phyloP scores from a whole-genome alignment of 2,329 filamentous ascomycete species.

The Colletotrichum tofieldiae region DNA sequence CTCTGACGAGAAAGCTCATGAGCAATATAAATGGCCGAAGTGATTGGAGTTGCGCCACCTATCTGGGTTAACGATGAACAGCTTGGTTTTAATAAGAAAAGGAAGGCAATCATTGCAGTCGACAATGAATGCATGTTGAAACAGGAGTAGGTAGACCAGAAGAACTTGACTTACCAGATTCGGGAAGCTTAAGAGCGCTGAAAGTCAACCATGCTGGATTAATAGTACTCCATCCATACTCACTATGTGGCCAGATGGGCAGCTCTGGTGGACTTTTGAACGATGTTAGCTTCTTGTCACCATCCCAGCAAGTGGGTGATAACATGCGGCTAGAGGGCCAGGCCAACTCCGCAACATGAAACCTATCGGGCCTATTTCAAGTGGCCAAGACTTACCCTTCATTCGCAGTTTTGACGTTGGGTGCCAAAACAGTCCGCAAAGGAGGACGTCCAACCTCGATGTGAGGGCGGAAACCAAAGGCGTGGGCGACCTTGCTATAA shows the following conservation, averaged over 20 bases:
- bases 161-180: conserved; percentile 49
- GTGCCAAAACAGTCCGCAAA: conserved; percentile 51
- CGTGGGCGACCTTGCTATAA: conserved; percentile 54
- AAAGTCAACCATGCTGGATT: conserved; percentile 56
- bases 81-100: not conserved
- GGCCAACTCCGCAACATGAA: too few relatives aligned
- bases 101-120: not conserved
- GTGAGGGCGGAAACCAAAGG: conserved; percentile 53
- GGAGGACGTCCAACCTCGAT: conserved; percentile 54
- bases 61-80: not conserved
- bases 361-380: too few relatives aligned
- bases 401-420: conserved; percentile 56
- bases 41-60: conserved; percentile 56
- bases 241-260: conserved; percentile 58
- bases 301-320: too few relatives aligned
- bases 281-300: not conserved
- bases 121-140: not conserved
- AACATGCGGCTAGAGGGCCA: not conserved
- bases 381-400: conserved; percentile 48
- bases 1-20: conserved; percentile 47
- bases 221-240: conserved; percentile 55
- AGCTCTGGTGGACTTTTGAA: conserved; percentile 50
- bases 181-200: conserved; percentile 44
- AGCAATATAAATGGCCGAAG: conserved; percentile 50
- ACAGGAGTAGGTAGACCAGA: not conserved